phyloP scores from a whole-genome alignment of 495 filamentous ascomycete species.

The Xylaria acuta region DNA sequence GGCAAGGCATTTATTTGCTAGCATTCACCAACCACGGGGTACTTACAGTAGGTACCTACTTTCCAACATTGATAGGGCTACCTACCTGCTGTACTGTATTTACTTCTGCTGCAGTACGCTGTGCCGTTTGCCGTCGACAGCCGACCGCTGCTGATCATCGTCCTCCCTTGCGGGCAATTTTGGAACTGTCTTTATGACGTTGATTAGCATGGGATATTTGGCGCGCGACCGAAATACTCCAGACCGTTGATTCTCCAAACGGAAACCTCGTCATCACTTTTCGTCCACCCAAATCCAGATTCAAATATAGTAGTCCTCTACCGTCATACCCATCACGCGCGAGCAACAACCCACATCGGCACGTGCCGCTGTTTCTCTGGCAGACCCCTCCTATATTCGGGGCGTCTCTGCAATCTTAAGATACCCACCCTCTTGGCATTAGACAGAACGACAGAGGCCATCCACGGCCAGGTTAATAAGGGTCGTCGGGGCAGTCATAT shows the following conservation, averaged over 20 bases:
- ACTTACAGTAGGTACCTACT: no score
- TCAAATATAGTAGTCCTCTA: not conserved
- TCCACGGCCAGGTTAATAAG: not conserved
- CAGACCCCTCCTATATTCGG: not conserved
- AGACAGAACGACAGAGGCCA: not conserved
- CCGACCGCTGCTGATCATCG: constrained; percentile 12
- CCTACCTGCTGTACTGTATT: no score
- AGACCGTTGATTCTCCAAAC: not conserved
- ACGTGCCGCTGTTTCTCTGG: constrained; percentile 15
- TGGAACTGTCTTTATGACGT: constrained; percentile 4
- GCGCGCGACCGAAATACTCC: not conserved
- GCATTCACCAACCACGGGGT: no score
- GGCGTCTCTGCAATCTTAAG: constrained; percentile 22
- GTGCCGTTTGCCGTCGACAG: constrained; percentile 14
- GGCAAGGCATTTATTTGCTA: no score
- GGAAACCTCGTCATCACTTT: not conserved
- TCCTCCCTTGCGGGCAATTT: not conserved
- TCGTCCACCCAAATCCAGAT: no score
- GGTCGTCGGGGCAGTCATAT: not conserved
- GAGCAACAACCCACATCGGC: constrained; percentile 21
- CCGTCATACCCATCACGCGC: not conserved
- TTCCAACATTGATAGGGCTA: no score
- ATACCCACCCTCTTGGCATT: constrained; percentile 24
- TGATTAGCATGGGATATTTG: not conserved
- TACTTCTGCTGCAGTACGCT: not conserved